Evolutionary conservation across 768 basidiomycete genomes (phyloP), one percentile per base, ranked within the genome.

Genomic region (Termitomyces sp.): DNA sequence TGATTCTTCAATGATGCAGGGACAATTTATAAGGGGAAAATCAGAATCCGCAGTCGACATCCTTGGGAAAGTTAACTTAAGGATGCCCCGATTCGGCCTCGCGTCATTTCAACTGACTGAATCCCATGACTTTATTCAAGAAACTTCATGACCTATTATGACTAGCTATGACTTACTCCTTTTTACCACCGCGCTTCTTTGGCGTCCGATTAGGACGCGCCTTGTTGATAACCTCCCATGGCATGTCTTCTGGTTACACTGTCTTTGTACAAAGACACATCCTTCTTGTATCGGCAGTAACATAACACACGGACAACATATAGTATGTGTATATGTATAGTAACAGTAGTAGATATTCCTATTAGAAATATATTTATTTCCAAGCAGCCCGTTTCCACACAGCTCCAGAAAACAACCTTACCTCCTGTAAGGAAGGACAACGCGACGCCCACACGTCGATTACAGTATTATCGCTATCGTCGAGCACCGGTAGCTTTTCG

Each of bases 361-460:
- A 48, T 9, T 7, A 20, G 31, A 3, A 29, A 18, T 24, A 16
- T 27, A 2, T 5, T 20, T 26, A 42, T 22, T 31, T 34, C 10
- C 3, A 44, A 42, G 31, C 7, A 13, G 31, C 31, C 3, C 46
- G 51, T 50, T 39, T 47, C 66, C 68, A 72, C 24, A 41, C 54
- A 8, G 66, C 64, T 47, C 67, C 69, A 10, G 73, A 74, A 51
- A 72, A 66, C 16, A 72, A 55, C 2, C 53, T 53, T 48, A 71
- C 62, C 6, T 61, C 63, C 42, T 61, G 49, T 37, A 74, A 59
- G 5, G 70, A 60, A 48, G 67, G 61, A 43, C 69, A 70, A 27
- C 67, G 62, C 53, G 65, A 69, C 26, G 46, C 27, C 69, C 71
- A 71, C 47, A 59, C 34, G n/a, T 47, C 53, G 14, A 72, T 48